Evolutionary conservation across 345 rosid genomes (phyloP), one percentile per base, ranked within the genome.

Genomic region (Barbarea vulgaris): DNA sequence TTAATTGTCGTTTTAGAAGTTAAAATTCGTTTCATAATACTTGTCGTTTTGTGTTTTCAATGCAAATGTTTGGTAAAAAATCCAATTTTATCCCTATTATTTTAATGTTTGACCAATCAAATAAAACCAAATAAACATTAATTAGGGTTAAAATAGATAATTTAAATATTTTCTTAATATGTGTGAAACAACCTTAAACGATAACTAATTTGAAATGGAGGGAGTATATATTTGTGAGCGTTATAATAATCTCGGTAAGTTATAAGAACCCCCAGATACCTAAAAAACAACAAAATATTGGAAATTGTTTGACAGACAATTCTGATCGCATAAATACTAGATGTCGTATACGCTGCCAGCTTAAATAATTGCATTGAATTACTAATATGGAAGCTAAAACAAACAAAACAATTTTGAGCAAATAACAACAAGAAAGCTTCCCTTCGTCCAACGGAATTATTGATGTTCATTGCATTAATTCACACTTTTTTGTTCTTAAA

Each of bases 381-480:
- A n/a, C n/a, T n/a, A 39, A 39, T 47, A 65, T 39, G 18, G 27
- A 18, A 63, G 31, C 52, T 73, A 37, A 4, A 17, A 21, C 51
- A 13, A 71, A 47, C 9, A 41, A 12, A 56, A 24, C 8, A 21
- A 13, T 46, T 9, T 21, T 61, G 9, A 31, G 68, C 55, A 53
- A 17, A 42, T 66, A 59, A 72, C 62, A 72, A 70, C 62, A 64
- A 77, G 44, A 78, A 73, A 51, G 63, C 81, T 78, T 78, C 44
- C 73, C 73, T 67, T 51, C 52, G 69, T 72, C 77, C 73, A 67
- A 73, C 64, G 77, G 57, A 72, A 66, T 52, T 65, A 72, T 78
- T 72, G 64, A 65, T 67, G 74, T 72, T 66, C 73, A 52, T 28
- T 72, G 64, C 50, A 65, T 58, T n/a, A n/a, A n/a, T 66, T 15